Evolutionary conservation across 2,329 filamentous ascomycete genomes (phyloP), one percentile per base, ranked within the genome.

Genomic region (Massarina eburnea): DNA sequence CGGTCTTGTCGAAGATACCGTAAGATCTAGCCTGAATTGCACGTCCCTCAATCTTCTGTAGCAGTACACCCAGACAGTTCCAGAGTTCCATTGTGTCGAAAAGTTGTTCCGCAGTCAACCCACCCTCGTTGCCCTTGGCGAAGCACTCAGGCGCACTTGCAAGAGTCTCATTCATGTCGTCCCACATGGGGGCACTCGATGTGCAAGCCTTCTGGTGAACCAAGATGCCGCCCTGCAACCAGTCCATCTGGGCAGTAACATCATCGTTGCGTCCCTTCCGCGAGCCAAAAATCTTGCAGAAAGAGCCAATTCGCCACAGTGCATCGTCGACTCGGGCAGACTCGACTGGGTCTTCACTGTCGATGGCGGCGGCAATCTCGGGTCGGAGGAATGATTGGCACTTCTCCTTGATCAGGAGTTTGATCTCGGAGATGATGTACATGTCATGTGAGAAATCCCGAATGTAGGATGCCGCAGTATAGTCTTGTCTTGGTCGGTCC

Each of bases 81-180:
- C 82, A 85, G 9, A 85, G 73, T 56, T 85, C 83, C 30, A 76
- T 81, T 74, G 85, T 83, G 58, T 85, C 81, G 52, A 82, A 84
- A 8, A 85, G 70, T 54, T 85, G 76, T 43, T 75, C 73, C 3
- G 77, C 73, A 7, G 72, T 75, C 32, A 85, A 68, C 1, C 82
- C 82, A 10, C 67, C 72, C 12, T 60, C 61, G 54, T 85, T 85
- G 2, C 82, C 81, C 41, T 70, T 71, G 3, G 75, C 81, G 51
- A 85, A 85, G n/a, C 75, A 76, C 19, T 79, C 74, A 0, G 81
- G 77, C 4, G 80, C 76, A 45, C 79, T 77, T 33, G 82, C 74
- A 14, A 84, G 63, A 6, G 80, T 77, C 48, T 76, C 75, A 45
- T 75, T 75, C 55, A 80, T 74, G 40, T 77, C 77, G 45, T 77